Evolutionary conservation across 2,329 filamentous ascomycete species (phyloP).

Genomic region (Aspergillus sp.): DNA sequence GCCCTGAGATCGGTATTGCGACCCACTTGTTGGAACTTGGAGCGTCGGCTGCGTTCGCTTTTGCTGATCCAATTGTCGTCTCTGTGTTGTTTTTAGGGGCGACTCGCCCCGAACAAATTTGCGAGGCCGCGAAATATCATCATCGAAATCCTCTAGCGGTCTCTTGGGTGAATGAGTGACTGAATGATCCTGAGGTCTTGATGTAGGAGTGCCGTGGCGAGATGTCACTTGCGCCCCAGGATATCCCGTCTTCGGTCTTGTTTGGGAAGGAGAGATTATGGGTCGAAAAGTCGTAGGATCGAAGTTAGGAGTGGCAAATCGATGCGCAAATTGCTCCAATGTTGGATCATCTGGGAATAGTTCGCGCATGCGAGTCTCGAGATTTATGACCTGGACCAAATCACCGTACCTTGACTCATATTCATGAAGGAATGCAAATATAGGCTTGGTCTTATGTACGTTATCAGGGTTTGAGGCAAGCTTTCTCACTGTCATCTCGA

Average conservation of each 20-base stretch:
- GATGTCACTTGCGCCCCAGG: slow-evolving; percentile 24
- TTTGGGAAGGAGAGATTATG: slow-evolving; percentile 81
- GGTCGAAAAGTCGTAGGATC: slow-evolving; percentile 79
- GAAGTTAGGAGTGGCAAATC: slow-evolving; percentile 72
- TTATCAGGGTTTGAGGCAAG: slow-evolving; percentile 75
- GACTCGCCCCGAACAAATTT: slow-evolving; percentile 89
- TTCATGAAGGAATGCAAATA: slow-evolving; percentile 90
- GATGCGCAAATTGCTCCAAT: slow-evolving; percentile 71
- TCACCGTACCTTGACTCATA: slow-evolving; percentile 96
- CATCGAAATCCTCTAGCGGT: slow-evolving; percentile 70
- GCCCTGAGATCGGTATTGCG: slow-evolving; percentile 52
- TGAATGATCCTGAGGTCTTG: slow-evolving; percentile 36
- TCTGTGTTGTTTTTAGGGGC: slow-evolving; percentile 86
- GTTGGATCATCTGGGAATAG: slow-evolving; percentile 87
- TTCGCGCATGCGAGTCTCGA: slow-evolving; percentile 90
- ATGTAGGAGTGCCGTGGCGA: slow-evolving; percentile 36
- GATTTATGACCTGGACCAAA: slow-evolving; percentile 80
- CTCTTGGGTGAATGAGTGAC: slow-evolving; percentile 52
- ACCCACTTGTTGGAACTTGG: slow-evolving; percentile 22
- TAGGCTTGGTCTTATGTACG: slow-evolving; percentile 72
- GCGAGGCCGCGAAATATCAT: slow-evolving; percentile 70
- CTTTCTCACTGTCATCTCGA: slow-evolving; percentile 87
- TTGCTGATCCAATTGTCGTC: slow-evolving; percentile 78
- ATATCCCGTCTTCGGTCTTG: slow-evolving; percentile 59
- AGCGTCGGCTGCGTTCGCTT: slow-evolving; percentile 45